Percentiles rank a stretch among this genome's conserved stretches.
Evolutionary conservation across 345 rosid species (phyloP).

Genomic region (Salix koriyanagi): DNA sequence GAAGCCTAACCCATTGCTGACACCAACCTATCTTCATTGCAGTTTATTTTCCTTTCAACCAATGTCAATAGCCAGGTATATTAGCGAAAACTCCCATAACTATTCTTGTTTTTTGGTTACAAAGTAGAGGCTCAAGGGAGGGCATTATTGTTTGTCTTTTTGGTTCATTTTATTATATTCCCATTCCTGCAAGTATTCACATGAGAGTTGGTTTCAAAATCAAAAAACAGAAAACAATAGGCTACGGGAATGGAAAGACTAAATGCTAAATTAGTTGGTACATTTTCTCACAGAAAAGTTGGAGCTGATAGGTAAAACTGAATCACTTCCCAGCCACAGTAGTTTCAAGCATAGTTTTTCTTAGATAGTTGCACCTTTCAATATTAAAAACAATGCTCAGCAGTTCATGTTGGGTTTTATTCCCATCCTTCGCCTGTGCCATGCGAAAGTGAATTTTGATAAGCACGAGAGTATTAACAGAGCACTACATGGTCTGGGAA

Average conservation of each 20-base stretch:
- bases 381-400: neutral
- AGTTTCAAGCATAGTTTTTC: neutral
- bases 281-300: too few relatives aligned
- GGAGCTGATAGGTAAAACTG: too few relatives aligned
- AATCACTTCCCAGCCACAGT: neutral
- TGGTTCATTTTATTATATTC: too few relatives aligned
- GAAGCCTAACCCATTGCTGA: neutral
- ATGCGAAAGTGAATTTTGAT: neutral
- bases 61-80: conserved; percentile 14
- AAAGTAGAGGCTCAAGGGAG: neutral
- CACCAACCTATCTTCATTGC: neutral
- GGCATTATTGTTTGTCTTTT: too few relatives aligned
- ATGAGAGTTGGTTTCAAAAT: too few relatives aligned
- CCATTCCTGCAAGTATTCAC: too few relatives aligned
- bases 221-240: too few relatives aligned
- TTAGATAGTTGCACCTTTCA: neutral
- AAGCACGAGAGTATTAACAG: neutral
- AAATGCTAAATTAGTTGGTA: too few relatives aligned
- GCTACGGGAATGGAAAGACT: too few relatives aligned
- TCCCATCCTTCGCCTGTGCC: neutral
- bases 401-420: neutral
- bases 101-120: neutral
- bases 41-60: neutral
- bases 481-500: too few relatives aligned
- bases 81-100: neutral